Evolutionary conservation across 768 basidiomycete genomes (phyloP), one percentile per base, ranked within the genome.

Genomic region (Strobilomyces echinocephalus): DNA sequence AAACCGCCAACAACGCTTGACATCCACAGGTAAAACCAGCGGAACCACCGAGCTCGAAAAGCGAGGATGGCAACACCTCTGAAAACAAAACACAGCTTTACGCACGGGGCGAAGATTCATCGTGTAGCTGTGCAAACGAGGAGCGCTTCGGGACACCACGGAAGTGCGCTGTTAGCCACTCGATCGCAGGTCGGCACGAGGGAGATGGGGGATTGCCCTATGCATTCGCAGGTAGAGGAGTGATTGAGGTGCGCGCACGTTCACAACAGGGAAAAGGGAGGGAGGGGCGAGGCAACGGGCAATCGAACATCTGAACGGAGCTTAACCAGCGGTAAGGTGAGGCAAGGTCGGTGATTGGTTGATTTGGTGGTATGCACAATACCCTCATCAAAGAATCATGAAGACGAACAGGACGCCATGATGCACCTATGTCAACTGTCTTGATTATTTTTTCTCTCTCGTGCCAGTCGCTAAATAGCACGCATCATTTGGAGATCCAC

Each of bases 271-370:
- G 6, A 46, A 50, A 55, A 60, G 28, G 49, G 62, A 45, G 52
- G 52, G 57, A 51, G 36, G 39, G 33, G 56, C 39, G 53, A 67
- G 65, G 67, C 60, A 58, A 56, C 49, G 57, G 54, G 49, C 48
- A 58, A 55, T 57, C 58, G 59, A 58, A 16, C 38, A 43, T 41
- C 56, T 53, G 45, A 14, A 58, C 60, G 65, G 67, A 69, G 59
- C 58, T 69, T 64, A 67, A 58, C 50, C 50, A 58, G 46, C 49
- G 55, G 59, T 34, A 40, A 38, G 45, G 35, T 54, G 53, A 50
- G 24, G 52, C 50, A 56, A 43, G 40, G 33, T 46, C 46, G 39
- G 40, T 46, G 55, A 57, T 40, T 35, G 52, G 50, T 49, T 49
- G 50, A 57, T 42, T 36, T 33, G 46, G 39, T 42, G 54, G 55